phyloP scores from a whole-genome alignment of 1,139 yeast genomes.

The Zygoascus hellenicus region DNA sequence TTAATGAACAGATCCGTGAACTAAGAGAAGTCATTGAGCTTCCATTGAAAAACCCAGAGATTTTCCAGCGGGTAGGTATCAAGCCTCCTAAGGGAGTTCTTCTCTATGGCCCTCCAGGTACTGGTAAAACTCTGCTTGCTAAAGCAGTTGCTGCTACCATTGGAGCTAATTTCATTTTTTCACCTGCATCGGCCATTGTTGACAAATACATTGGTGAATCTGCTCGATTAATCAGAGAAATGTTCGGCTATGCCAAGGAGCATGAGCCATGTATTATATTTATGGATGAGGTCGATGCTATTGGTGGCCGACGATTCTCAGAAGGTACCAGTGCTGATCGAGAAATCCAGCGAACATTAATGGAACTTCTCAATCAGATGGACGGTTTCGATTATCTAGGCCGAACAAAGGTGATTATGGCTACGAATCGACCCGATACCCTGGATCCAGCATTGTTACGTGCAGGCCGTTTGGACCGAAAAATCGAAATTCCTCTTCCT shows the following conservation, averaged over 20 bases:
- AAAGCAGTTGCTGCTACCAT: constrained; percentile 98
- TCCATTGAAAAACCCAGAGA: constrained; percentile 95
- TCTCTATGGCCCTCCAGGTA: constrained; percentile 98
- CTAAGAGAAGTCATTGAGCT: constrained; percentile 95
- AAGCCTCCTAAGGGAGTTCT: constrained; percentile 98
- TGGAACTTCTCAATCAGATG: constrained; percentile 98
- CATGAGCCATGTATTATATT: constrained; percentile 98
- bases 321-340: constrained; percentile 99
- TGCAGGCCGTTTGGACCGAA: constrained; percentile 97
- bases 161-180: constrained; percentile 95
- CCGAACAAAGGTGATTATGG: constrained; percentile 97
- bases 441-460: constrained; percentile 97
- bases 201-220: constrained; percentile 98
- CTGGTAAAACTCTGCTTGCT: constrained; percentile 93
- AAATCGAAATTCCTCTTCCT: constrained; percentile 93
- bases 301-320: constrained; percentile 96
- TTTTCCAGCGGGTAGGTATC: constrained; percentile 92
- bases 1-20: constrained; percentile 92
- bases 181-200: constrained; percentile 97
- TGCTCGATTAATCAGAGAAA: constrained; percentile 93
- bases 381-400: constrained; percentile 98
- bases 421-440: constrained; percentile 98
- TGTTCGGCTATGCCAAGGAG: constrained; percentile 97
- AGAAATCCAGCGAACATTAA: constrained; percentile 96
- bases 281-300: constrained; percentile 99